Evolutionary conservation across 345 rosid species (phyloP).

Genomic region (Salix brachista): DNA sequence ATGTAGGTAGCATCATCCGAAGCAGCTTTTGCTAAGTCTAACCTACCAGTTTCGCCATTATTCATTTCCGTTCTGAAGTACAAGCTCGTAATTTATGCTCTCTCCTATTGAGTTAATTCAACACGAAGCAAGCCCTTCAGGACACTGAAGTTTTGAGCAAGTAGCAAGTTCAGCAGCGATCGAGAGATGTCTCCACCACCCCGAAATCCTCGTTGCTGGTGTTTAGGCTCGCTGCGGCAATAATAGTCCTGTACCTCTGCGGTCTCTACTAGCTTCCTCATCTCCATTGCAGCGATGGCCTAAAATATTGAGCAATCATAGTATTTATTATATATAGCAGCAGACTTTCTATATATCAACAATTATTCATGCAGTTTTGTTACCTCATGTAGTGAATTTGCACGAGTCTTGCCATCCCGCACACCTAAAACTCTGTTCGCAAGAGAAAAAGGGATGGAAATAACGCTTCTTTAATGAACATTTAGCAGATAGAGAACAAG

Average conservation of each 20-base stretch:
- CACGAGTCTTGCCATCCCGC: neutral
- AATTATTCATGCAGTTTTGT: too few relatives aligned
- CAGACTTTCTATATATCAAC: neutral
- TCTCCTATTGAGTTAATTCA: neutral
- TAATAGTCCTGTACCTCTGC: neutral
- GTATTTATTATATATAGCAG: neutral
- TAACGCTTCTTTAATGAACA: too few relatives aligned
- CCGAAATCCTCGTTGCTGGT: neutral
- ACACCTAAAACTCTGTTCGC: slow-evolving; percentile 15
- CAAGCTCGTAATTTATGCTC: neutral
- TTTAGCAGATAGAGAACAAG: neutral
- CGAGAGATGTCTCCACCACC: neutral
- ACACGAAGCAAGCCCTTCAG: neutral
- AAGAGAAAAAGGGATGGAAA: neutral
- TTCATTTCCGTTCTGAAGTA: neutral
- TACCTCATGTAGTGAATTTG: slow-evolving; percentile 18
- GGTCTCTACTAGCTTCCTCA: neutral
- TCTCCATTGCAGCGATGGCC: neutral
- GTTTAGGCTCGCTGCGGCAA: neutral
- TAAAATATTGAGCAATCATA: neutral
- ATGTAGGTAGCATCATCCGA: neutral
- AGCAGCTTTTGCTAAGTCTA: neutral
- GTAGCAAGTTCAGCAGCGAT: neutral
- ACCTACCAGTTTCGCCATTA: neutral
- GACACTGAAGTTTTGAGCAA: neutral